A percentile compares a stretch with the other conserved stretches of the same genome.
Conservation (phyloP, 1,139 yeast species). For the Geotrichum carabidarum region DNA sequence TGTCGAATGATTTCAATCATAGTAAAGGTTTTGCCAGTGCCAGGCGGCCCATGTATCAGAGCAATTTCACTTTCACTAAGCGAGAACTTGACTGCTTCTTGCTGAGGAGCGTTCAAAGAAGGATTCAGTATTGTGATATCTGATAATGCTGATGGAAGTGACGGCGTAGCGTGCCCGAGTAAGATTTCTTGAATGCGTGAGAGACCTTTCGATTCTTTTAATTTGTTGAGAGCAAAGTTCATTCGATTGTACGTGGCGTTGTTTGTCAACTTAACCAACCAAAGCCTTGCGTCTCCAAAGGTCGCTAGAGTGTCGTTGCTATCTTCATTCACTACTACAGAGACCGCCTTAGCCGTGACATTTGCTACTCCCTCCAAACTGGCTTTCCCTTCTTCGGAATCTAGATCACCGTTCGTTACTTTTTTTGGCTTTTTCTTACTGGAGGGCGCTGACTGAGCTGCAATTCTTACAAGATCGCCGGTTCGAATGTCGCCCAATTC, state of each 20-base stretch:
- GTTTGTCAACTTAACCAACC: slow-evolving; percentile 40
- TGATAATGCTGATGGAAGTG: slow-evolving; percentile 18
- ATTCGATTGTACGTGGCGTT: slow-evolving; percentile 57
- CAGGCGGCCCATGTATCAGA: slow-evolving; percentile 74
- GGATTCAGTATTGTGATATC: slow-evolving; percentile 45
- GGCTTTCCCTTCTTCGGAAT: slow-evolving; percentile 21
- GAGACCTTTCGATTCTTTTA: slow-evolving; percentile 45
- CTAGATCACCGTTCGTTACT: slow-evolving; percentile 24
- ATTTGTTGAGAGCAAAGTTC: slow-evolving; percentile 69
- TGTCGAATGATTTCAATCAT: slow-evolving; percentile 80
- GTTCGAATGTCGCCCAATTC: slow-evolving; percentile 57
- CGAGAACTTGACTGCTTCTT: slow-evolving; percentile 53
- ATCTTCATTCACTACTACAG: slow-evolving; percentile 58
- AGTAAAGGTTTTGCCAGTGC: slow-evolving; percentile 81
- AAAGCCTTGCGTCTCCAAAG: slow-evolving; percentile 34
- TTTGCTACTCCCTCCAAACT: slow-evolving; percentile 58
- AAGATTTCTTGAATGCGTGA: slow-evolving; percentile 28
- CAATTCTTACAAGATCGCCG: slow-evolving; percentile 59
- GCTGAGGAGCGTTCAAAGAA: slow-evolving; percentile 66
- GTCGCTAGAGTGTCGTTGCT: slow-evolving; percentile 35
- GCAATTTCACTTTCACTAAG: slow-evolving; percentile 45
- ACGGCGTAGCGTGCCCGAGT: slow-evolving; percentile 29
- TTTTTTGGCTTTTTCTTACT: slow-evolving; percentile 22
- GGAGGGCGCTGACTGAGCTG: slow-evolving; percentile 31
- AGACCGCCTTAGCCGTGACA: slow-evolving; percentile 46